Evolutionary conservation across 1,284 basidiomycete genomes (phyloP).

Genomic region (Cryptococcus deneoformans): DNA sequence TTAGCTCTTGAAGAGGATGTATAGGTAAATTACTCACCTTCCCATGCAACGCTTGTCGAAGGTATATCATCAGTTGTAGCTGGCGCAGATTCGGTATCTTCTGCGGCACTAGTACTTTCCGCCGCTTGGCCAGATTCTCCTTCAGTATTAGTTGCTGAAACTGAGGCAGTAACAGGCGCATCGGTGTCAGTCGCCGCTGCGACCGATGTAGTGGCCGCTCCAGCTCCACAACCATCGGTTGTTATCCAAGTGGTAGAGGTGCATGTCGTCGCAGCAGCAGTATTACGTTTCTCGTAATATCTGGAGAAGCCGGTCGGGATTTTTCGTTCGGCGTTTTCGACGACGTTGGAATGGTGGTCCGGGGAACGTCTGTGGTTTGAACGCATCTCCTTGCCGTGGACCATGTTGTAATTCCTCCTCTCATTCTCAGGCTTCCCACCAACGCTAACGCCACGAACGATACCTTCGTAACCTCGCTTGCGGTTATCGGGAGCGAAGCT

Average conservation of each 20-base stretch:
- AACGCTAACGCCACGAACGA: neutral
- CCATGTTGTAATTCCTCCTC: neutral
- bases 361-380: neutral
- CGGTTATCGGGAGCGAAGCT: neutral
- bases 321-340: neutral
- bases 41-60: neutral
- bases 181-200: neutral
- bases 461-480: neutral
- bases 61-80: neutral
- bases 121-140: neutral
- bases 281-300: constrained; percentile 3
- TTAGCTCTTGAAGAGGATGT: neutral
- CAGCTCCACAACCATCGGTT: constrained; percentile 5
- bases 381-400: neutral
- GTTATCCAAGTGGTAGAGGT: constrained; percentile 16
- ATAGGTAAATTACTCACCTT: neutral
- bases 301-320: neutral
- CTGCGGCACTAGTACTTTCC: neutral
- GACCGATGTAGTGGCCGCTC: neutral
- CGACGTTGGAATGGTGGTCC: neutral
- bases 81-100: neutral
- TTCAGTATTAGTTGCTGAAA: neutral
- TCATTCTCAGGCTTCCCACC: neutral
- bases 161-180: neutral
- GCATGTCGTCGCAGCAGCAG: constrained; percentile 3